Conservation (phyloP, 2,329 filamentous ascomycete species). For the Diplodia sapinea region DNA sequence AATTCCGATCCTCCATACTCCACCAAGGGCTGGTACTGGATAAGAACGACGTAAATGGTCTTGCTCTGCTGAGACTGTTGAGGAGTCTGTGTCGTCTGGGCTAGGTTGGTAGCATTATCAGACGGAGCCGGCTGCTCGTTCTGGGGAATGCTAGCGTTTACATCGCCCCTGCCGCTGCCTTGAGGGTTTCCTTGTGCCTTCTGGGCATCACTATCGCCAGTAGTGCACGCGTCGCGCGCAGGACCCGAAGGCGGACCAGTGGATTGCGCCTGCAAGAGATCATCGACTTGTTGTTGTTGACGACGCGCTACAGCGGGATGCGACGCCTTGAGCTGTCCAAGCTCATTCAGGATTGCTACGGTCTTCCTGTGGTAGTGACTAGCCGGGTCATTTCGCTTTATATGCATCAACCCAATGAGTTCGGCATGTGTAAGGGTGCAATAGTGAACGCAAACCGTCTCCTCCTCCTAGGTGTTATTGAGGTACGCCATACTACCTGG, state of each 20-base stretch:
- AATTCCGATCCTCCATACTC: constrained; percentile 18
- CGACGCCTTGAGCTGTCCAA: neutral
- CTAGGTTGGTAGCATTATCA: neutral
- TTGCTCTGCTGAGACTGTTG: neutral
- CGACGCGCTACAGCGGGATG: neutral
- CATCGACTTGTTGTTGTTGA: neutral
- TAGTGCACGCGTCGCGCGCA: neutral
- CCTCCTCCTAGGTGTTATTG: neutral
- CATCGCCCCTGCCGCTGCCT: neutral
- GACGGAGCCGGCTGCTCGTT: neutral
- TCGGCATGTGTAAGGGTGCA: neutral
- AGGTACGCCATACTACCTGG: neutral
- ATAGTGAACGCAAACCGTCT: neutral
- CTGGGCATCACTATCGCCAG: neutral
- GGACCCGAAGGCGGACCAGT: neutral
- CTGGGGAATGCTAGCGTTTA: neutral
- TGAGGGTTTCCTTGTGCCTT: neutral
- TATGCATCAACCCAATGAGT: neutral
- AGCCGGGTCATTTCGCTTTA: neutral
- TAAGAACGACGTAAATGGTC: neutral
- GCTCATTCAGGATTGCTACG: neutral
- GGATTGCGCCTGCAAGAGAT: neutral
- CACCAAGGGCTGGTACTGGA: neutral
- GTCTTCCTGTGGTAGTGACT: neutral
- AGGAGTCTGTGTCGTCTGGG: neutral